phyloP scores from a whole-genome alignment of 768 basidiomycete genomes.

The Chalciporus chontae region DNA sequence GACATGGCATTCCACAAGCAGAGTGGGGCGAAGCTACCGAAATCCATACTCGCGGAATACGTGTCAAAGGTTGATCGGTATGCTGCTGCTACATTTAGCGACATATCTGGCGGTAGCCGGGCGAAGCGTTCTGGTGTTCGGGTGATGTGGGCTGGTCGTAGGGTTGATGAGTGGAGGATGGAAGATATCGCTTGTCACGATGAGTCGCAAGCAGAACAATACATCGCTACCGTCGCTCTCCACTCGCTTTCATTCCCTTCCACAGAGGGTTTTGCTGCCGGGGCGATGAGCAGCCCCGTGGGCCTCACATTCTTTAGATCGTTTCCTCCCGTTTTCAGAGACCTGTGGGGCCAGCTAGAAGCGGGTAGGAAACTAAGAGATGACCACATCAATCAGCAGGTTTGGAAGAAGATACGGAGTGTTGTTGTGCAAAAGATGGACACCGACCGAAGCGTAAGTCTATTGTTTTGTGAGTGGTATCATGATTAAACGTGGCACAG shows the following conservation, averaged over 20 bases:
- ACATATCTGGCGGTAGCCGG: conserved; percentile 67
- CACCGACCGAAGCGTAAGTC: conserved; percentile 38
- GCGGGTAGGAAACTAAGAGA: conserved; percentile 53
- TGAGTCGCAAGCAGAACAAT: conserved; percentile 81
- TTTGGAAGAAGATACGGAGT: conserved; percentile 66
- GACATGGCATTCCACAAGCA: conserved; percentile 84
- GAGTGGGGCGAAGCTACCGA: conserved; percentile 80
- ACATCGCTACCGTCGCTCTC: conserved; percentile 80
- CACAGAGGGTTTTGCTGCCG: conserved; percentile 60
- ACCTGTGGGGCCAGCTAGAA: conserved; percentile 92
- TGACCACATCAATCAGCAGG: conserved; percentile 58
- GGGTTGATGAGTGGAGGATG: conserved; percentile 73
- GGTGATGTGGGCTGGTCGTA: conserved; percentile 69
- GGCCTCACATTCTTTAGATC: conserved; percentile 67
- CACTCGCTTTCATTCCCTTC: conserved; percentile 69
- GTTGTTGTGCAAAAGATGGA: conserved; percentile 65
- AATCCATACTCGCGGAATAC: conserved; percentile 61
- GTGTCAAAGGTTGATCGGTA: conserved; percentile 69
- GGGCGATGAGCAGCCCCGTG: conserved; percentile 41
- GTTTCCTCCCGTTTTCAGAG: conserved; percentile 79
- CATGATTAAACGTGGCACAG: conserved; percentile 13
- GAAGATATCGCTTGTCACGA: conserved; percentile 78
- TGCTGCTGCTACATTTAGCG: conserved; percentile 66
- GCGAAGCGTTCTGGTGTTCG: conserved; percentile 69
- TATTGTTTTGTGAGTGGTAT: background rate